Evolutionary conservation across 164 flowering plant genomes (phyloP).

Genomic region (Amborella trichopoda): DNA sequence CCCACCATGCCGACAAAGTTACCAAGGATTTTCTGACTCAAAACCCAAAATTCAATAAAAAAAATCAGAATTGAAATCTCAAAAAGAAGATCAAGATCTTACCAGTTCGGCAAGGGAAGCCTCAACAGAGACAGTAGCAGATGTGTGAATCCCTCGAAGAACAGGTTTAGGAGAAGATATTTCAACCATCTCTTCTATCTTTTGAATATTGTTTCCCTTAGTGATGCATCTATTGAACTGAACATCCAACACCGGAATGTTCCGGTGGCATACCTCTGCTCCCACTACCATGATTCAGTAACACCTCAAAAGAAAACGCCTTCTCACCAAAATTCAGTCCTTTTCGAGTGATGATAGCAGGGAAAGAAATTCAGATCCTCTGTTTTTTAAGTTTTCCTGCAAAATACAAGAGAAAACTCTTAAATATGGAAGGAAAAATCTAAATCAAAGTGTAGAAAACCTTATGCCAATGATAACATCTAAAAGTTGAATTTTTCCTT

Average conservation of each 20-base stretch:
- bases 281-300: slow-evolving; percentile 9
- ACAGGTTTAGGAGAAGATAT: slow-evolving; percentile 1
- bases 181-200: slow-evolving; percentile 5
- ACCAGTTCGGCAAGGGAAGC: slow-evolving; percentile 4
- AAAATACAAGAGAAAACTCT: too few species aligned
- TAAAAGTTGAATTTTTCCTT: too few species aligned
- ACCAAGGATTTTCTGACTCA: background rate
- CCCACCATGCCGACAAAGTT: background rate
- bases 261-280: slow-evolving; percentile 6
- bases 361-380: too few species aligned
- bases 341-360: too few species aligned
- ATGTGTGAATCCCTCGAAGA: background rate
- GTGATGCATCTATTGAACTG: slow-evolving; percentile 4
- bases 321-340: too few species aligned
- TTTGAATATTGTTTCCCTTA: slow-evolving; percentile 1
- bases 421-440: too few species aligned
- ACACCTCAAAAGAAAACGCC: too few species aligned
- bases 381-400: too few species aligned
- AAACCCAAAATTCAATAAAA: background rate
- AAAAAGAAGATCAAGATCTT: background rate
- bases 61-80: background rate
- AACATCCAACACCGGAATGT: slow-evolving; percentile 10
- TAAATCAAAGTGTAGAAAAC: too few species aligned
- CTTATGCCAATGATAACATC: too few species aligned
- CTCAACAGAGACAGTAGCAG: background rate